Evolutionary conservation across 257 asterid species (phyloP), one percentile per base, ranked within the genome.

Genomic region (Cinchona pubescens): DNA sequence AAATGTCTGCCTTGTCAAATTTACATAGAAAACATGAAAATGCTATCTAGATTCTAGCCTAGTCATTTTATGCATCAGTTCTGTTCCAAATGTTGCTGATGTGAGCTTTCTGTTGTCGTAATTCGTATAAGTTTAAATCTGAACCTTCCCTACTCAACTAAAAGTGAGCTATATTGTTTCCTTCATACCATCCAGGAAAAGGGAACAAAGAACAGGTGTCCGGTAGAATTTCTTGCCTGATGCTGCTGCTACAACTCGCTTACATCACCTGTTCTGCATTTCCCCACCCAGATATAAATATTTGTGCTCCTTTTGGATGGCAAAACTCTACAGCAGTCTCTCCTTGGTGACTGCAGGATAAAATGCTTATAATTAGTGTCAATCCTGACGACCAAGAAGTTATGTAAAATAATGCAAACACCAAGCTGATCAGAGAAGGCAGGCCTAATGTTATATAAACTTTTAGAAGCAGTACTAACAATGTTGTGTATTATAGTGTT

Each of bases 311-410:
- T 83, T 35, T 81, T 84, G 30, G 97, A 87, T 69, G 97, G 93
- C 83, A 89, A 73, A 55, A 88, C 84, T 83, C 93, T 88, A 83
- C 99, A 89, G 69, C 97, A 92, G 69, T 94, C 97, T 82, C 97
- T 90, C 83, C 96, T 83, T 66, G 96, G 83, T 51, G 87, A 81
- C 87, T 83, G 84, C 76, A 83, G 65, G 46, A 67, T 55, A 55
- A 40, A 55, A 34, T n/a, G 34, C 2, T 34, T 27, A 38, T 42
- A 21, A 6, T 66, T 79, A 75, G 64, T 5, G 72, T 15, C 13
- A 5, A 0, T 34, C 29, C 4, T 23, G 48, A 48, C 2, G 32
- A 43, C 30, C 0, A 16, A 34, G 16, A 15, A 49, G 16, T 55
- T 19, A 15, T 53, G 32, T 55, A 45, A n/a, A 62, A 43, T 1